A percentile compares a stretch with the other conserved stretches of the same genome.
Conservation (phyloP, 1,284 basidiomycete genomes). For the Athelia sp. region DNA sequence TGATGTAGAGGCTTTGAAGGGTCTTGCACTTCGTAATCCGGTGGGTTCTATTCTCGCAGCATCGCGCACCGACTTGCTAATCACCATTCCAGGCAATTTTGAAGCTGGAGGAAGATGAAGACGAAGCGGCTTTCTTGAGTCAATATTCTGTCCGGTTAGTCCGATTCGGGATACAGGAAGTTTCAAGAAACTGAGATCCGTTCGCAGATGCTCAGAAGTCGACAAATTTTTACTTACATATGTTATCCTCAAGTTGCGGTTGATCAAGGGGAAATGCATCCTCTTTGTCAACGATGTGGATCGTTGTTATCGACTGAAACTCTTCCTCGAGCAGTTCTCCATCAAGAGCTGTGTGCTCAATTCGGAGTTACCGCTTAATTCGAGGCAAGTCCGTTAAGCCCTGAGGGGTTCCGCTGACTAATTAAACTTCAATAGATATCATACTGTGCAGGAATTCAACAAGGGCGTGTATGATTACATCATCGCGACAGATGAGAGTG, state of each 20-base stretch:
- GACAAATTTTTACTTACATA: slow-evolving; percentile 96
- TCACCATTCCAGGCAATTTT: slow-evolving; percentile 64
- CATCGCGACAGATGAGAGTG: slow-evolving; percentile 93
- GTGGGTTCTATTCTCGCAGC: slow-evolving; percentile 37
- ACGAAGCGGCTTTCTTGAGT: slow-evolving; percentile 74
- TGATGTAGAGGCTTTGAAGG: slow-evolving; percentile 90
- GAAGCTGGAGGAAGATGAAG: slow-evolving; percentile 80
- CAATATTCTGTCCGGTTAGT: slow-evolving; percentile 80
- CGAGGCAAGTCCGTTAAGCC: slow-evolving; percentile 67
- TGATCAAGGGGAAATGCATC: slow-evolving; percentile 95
- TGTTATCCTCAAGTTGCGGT: slow-evolving; percentile 91
- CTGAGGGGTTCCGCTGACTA: no score
- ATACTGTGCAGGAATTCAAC: slow-evolving; percentile 98
- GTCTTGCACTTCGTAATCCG: slow-evolving; percentile 82
- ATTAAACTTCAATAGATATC: slow-evolving; percentile 56
- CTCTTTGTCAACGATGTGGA: slow-evolving; percentile 98
- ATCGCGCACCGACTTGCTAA: slow-evolving; percentile 18
- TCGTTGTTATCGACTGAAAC: slow-evolving; percentile 89
- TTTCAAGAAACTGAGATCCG: slow-evolving; percentile 3
- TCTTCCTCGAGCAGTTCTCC: slow-evolving; percentile 98
- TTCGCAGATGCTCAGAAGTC: slow-evolving; percentile 79
- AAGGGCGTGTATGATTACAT: slow-evolving; percentile 99
- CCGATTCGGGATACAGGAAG: slow-evolving; percentile 2
- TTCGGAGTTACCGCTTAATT: slow-evolving; percentile 93
- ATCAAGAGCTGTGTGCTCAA: slow-evolving; percentile 97